These are phyloP conservation scores for Zygotorulaspora chibaensis DNA, from an alignment of 805 yeast genomes.

Conservation along the genomic window DNA sequence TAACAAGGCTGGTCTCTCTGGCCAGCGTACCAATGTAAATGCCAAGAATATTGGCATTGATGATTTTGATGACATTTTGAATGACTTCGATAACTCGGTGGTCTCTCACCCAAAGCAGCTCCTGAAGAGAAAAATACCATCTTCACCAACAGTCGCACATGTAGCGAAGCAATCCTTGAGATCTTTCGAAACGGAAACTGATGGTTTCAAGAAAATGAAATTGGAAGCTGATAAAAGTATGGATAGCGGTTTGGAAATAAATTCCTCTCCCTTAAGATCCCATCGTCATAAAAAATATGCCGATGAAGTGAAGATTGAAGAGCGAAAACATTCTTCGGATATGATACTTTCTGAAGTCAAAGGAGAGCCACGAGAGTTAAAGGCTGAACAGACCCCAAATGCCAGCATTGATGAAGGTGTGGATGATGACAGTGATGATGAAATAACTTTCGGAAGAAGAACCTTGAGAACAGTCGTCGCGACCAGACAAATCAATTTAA, in stretches of 20 bases:
- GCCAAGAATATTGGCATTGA: slow-evolving; percentile 45
- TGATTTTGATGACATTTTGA: slow-evolving; percentile 65
- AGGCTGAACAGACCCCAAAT: slow-evolving; percentile 1
- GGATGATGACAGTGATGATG: slow-evolving; percentile 32
- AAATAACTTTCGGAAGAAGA: slow-evolving; percentile 28
- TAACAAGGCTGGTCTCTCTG: slow-evolving; percentile 41
- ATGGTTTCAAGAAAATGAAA: slow-evolving; percentile 15
- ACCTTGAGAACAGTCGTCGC: slow-evolving; percentile 29
- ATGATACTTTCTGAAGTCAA: slow-evolving; percentile 2
- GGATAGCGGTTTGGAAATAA: slow-evolving; percentile 11
- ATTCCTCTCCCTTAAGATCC: slow-evolving; percentile 29
- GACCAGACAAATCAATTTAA: slow-evolving; percentile 26
- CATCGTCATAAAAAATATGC: slow-evolving; percentile 6
- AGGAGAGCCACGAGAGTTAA: slow-evolving; percentile 8
- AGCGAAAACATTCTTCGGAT: slow-evolving; percentile 21
- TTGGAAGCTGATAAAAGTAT: slow-evolving; percentile 10
- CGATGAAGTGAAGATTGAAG: slow-evolving; percentile 7
- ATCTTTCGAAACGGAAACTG: background rate
- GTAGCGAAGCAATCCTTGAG: background rate
- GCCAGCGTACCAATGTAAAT: slow-evolving; percentile 27
- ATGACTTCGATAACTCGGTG: slow-evolving; percentile 41
- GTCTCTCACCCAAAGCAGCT: slow-evolving; percentile 3
- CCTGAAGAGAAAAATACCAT: slow-evolving; percentile 4
- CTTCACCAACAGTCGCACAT: slow-evolving; percentile 6
- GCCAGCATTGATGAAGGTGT: slow-evolving; percentile 35